Evolutionary conservation across 257 asterid genomes (phyloP).

Genomic region (Craterostigma plantagineum): DNA sequence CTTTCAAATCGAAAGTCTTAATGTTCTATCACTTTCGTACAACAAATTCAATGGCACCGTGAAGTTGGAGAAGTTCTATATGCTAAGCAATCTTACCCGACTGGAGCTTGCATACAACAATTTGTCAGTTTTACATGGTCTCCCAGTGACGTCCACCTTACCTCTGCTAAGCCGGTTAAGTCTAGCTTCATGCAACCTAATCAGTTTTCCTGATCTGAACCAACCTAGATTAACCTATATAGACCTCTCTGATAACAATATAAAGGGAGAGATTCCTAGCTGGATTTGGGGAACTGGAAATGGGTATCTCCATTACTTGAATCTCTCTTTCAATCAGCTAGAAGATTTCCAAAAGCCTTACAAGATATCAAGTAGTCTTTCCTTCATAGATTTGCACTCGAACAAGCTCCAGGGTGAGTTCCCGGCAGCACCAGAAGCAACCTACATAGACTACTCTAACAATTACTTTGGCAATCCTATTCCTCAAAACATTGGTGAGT

Average conservation of each 20-base stretch:
- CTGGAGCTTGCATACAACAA: constrained; percentile 21
- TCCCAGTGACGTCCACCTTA: constrained; percentile 3
- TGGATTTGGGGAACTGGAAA: constrained; percentile 25
- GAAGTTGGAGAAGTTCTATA: constrained; percentile 1
- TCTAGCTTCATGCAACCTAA: constrained; percentile 20
- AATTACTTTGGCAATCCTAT: constrained; percentile 5
- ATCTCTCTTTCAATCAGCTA: constrained; percentile 14
- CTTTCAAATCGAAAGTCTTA: constrained; percentile 10
- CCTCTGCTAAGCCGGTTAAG: constrained; percentile 7
- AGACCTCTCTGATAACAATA: constrained; percentile 25
- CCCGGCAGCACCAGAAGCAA: constrained; percentile 3
- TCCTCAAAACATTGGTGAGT: constrained; percentile 3
- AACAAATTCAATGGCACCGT: constrained; percentile 18
- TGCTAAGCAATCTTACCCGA: background rate
- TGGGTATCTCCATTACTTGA: background rate
- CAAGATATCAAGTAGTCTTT: background rate
- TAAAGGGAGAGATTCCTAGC: constrained; percentile 17
- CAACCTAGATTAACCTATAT: background rate
- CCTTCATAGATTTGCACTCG: constrained; percentile 5
- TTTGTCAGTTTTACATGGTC: constrained; percentile 13
- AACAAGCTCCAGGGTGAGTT: constrained; percentile 12
- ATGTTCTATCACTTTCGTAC: constrained; percentile 13
- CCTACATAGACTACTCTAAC: constrained; percentile 10
- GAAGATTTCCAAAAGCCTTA: constrained; percentile 12
- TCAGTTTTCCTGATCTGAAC: constrained; percentile 13